Conservation (phyloP, 2,329 filamentous ascomycete genomes). For the Monilinia fructigena region DNA sequence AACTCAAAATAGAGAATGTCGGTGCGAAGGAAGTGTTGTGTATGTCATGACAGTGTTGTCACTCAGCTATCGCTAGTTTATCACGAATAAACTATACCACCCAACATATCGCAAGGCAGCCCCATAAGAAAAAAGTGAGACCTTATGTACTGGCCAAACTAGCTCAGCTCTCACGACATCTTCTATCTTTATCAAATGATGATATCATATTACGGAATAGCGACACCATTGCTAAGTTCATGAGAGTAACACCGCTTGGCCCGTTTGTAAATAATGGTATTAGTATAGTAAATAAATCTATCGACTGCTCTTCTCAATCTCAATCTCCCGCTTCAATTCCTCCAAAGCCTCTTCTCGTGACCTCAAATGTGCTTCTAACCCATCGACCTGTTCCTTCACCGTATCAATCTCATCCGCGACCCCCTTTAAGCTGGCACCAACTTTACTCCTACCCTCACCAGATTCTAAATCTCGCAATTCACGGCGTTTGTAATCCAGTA, state of each 20-base stretch:
- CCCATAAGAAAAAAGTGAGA: not conserved
- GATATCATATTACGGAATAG: not conserved
- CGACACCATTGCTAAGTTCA: not conserved
- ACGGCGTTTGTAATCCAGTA: constrained; percentile 91
- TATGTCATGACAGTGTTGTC: not conserved
- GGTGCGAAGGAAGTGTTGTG: not conserved
- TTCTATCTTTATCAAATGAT: not conserved
- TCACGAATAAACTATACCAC: not conserved
- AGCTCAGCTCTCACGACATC: not conserved
- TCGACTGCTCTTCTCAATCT: constrained; percentile 71
- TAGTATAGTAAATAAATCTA: constrained; percentile 32
- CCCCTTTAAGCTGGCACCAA: constrained; percentile 70
- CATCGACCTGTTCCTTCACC: constrained; percentile 92
- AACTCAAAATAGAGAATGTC: not conserved
- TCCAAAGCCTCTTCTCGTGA: constrained; percentile 73
- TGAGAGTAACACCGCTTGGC: constrained; percentile 17
- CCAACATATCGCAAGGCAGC: not conserved
- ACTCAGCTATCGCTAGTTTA: not conserved
- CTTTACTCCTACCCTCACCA: constrained; percentile 65
- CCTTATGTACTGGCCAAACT: not conserved
- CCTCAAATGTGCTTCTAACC: constrained; percentile 77
- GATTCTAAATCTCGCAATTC: constrained; percentile 73
- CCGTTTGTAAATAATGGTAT: constrained; percentile 18
- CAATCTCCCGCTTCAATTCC: constrained; percentile 77
- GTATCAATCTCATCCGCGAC: constrained; percentile 83